Evolutionary conservation across 2,329 filamentous ascomycete genomes (phyloP).

Genomic region (Fusarium pseudonygamai): DNA sequence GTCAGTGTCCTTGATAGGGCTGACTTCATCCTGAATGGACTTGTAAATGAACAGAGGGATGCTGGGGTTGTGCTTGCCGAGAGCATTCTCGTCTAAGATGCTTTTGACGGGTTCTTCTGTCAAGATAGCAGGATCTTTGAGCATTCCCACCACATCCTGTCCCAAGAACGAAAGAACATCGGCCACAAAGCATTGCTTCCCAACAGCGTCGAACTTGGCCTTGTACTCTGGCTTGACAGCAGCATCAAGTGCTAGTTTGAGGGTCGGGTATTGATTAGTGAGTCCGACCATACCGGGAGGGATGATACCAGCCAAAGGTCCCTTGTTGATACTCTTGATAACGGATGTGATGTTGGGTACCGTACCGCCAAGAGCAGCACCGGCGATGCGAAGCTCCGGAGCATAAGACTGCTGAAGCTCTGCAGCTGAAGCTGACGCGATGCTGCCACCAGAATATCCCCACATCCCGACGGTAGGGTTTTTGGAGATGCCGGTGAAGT

Average conservation of each 20-base stretch:
- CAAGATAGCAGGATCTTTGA: not conserved
- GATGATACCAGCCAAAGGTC: not conserved
- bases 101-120: not conserved
- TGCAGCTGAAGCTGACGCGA: not conserved
- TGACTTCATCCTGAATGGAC: not conserved
- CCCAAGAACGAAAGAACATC: not conserved
- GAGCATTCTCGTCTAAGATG: not conserved
- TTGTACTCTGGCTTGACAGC: not conserved
- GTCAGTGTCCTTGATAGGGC: not conserved
- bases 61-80: not conserved
- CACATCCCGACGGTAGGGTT: not conserved
- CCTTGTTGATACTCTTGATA: not conserved
- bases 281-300: not conserved
- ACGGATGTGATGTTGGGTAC: not conserved
- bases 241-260: not conserved
- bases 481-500: not conserved
- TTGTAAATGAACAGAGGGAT: not conserved
- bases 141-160: not conserved
- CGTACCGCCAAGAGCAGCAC: not conserved
- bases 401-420: not conserved
- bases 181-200: not conserved
- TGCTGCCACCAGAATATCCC: not conserved
- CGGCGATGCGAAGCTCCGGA: not conserved
- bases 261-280: not conserved
- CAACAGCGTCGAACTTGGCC: not conserved